Conservation (phyloP, 176 grass and related monocot species). For the Chloris gayana region DNA sequence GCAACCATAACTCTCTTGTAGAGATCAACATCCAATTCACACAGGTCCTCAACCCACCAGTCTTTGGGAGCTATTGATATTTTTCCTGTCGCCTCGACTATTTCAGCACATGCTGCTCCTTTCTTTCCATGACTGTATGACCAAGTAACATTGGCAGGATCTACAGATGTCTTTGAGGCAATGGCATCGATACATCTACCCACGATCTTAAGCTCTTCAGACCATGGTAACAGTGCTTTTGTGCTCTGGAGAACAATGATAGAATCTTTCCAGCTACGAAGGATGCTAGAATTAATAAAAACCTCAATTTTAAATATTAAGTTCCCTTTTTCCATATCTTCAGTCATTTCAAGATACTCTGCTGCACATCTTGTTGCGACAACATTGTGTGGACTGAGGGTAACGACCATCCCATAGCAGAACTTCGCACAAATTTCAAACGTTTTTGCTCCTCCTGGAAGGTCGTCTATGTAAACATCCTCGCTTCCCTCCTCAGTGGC, state of each 20-base stretch:
- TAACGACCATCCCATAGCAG: constrained; percentile 98
- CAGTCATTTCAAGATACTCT: constrained; percentile 91
- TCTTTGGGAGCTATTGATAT: constrained; percentile 60
- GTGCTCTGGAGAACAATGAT: constrained; percentile 92
- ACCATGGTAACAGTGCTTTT: constrained; percentile 71
- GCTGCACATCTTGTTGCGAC: constrained; percentile 84
- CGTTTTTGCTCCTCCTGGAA: constrained; percentile 75
- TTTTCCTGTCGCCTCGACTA: constrained; percentile 57
- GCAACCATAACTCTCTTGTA: constrained; percentile 97
- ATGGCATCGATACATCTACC: constrained; percentile 94
- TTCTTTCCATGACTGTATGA: constrained; percentile 79
- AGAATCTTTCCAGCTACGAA: constrained; percentile 94
- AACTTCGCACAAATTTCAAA: constrained; percentile 97
- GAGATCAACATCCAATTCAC: constrained; percentile 91
- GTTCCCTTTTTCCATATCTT: constrained; percentile 93
- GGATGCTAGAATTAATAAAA: constrained; percentile 85
- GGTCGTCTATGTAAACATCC: constrained; percentile 66
- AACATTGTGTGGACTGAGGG: constrained; percentile 86
- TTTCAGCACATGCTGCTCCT: constrained; percentile 54
- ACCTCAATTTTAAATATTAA: constrained; percentile 98
- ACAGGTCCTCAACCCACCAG: constrained; percentile 98
- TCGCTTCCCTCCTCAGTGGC: constrained; percentile 60
- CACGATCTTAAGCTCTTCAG: constrained; percentile 80
- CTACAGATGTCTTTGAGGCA: constrained; percentile 83
- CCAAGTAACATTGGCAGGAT: constrained; percentile 88